Base-by-base conservation (phyloP, 176 grass and related monocot species). In the Leersia perrieri region DNA sequence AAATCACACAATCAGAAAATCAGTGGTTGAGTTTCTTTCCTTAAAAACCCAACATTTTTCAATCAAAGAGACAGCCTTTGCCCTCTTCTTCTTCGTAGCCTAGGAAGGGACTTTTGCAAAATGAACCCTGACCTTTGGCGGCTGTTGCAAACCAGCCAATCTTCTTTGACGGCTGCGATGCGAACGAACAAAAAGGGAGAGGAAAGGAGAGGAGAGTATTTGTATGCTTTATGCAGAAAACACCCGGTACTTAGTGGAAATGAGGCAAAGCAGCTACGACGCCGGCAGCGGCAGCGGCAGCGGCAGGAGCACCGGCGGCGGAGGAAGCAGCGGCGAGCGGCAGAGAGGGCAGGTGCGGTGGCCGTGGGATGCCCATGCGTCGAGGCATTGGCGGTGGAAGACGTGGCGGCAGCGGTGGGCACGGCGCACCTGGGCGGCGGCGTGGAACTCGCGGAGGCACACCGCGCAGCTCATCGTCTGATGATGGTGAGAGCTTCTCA, bases 321-420 rank as follows among this genome's bases (percentile, higher is more conserved):
- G 80, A 12, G 80, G 89, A 4, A 94, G 66, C 22, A 98, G 88
- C 32, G 61, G 63, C 57, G 92, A 65, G 41, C 92, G 87, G 87
- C 95, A 98, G 5, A 98, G 86, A 40, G 92, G 95, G 90, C 95
- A 98, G 22, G 92, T 98, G 62, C 83, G 64, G 32, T 82, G 88
- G 3, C 88, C 95, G 86, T 93, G 86, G 6, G 84, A 70, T 7
- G 91, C 87, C 95, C 95, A 98, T 11, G 83, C 74, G 80, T 98
- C 92, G 22, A 98, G 86, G 83, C 92, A 98, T 0, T 51, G 78
- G 47, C 88, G 87, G 90, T 98, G 95, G 88, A 98, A 94, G 25
- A 93, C 92, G 81, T 98, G 95, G 31, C 88, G 70, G 74, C 95
- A 98, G 0, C 86, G 86, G 34, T 65, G 71, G 25, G 88, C 73